Base-by-base conservation (phyloP, 2,329 filamentous ascomycete species). In the Xylaria hypoxylon region DNA sequence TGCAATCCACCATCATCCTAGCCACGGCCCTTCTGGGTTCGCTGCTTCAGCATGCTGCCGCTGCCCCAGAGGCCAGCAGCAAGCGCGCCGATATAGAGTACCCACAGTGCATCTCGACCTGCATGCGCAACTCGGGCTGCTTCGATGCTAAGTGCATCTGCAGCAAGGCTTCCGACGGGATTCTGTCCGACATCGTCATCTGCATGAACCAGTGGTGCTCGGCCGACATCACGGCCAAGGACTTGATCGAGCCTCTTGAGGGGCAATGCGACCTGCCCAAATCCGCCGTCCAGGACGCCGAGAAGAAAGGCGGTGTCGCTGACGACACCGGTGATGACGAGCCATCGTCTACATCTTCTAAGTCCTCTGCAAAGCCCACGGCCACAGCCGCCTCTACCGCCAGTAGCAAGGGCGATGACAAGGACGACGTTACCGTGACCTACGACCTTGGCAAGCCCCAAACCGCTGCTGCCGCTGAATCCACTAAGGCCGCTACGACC, bases 121-220 rank as follows among this genome's bases (percentile, higher is more conserved):
- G 80, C 69, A 71, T 81, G 63, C 64, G 74, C 2, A 74, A 76
- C 56, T 73, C 76, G 17, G 77, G 76, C 10, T 81, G 80, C 68
- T 56, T 68, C 70, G 13, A 64, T 73, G 8, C 70, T 79, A 62
- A 68, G 53, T 82, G 80, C 71, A 72, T 82, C 59, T 83, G 81
- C 74, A 72, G 73, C 62, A 73, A 74, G 22, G 77, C 78, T 5
- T 65, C 64, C 26, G 74, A 70, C 1, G 73, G 72, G 38, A 78
- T 82, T 59, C 76, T 83, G 5, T 74, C 77, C 17, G 75, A 78
- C 44, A 76, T 79, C 33, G 73, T 79, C 17, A 73, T 73, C n/a
- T 82, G 81, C 72, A 78, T 71, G 72, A 79, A 77, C 71, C 73
- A 75, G 63, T 75, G 75, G 67, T 83, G 81, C 73, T 64, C 74